A percentile compares a stretch with the other conserved stretches of the same genome.
Conservation (phyloP, 495 filamentous ascomycete species). For the Aspergillus ellipticus region DNA sequence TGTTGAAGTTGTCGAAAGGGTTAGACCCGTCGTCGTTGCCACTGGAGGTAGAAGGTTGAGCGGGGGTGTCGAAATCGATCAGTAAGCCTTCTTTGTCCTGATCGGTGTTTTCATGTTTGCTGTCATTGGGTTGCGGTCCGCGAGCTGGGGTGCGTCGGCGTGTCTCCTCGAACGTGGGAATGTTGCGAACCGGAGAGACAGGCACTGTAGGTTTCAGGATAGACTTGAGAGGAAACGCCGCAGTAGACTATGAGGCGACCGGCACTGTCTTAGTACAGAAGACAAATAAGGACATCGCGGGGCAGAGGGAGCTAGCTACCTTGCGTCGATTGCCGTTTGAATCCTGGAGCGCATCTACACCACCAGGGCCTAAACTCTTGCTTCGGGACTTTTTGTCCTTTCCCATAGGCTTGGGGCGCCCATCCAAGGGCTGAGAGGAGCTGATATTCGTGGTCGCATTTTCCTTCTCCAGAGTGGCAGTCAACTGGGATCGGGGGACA, state of each 20-base stretch:
- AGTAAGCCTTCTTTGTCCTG: conserved; percentile 35
- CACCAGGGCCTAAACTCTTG: conserved; percentile 91
- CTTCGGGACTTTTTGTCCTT: conserved; percentile 77
- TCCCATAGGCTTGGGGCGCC: conserved; percentile 31
- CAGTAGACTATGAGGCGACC: conserved; percentile 43
- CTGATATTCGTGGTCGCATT: conserved; percentile 64
- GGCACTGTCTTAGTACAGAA: conserved; percentile 9
- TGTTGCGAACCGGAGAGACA: conserved; percentile 57
- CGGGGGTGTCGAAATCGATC: conserved; percentile 48
- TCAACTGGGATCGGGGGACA: conserved; percentile 50
- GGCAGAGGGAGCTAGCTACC: conserved; percentile 44
- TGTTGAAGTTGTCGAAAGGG: conserved; percentile 57
- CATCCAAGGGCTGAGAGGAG: conserved; percentile 26
- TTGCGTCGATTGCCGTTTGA: conserved; percentile 77
- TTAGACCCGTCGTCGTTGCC: conserved; percentile 45
- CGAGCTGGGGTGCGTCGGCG: conserved; percentile 39
- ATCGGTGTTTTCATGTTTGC: conserved; percentile 10
- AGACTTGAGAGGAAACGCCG: conserved; percentile 60
- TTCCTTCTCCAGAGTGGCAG: conserved; percentile 57
- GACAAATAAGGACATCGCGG: neutral
- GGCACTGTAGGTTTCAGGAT: conserved; percentile 85
- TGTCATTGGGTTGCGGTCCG: conserved; percentile 22
- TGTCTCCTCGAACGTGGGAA: conserved; percentile 48
- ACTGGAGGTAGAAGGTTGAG: conserved; percentile 25
- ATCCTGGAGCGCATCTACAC: conserved; percentile 75